These are phyloP conservation scores for Telfairia occidentalis DNA, from an alignment of 331 rosid genomes.

Conservation along the genomic window DNA sequence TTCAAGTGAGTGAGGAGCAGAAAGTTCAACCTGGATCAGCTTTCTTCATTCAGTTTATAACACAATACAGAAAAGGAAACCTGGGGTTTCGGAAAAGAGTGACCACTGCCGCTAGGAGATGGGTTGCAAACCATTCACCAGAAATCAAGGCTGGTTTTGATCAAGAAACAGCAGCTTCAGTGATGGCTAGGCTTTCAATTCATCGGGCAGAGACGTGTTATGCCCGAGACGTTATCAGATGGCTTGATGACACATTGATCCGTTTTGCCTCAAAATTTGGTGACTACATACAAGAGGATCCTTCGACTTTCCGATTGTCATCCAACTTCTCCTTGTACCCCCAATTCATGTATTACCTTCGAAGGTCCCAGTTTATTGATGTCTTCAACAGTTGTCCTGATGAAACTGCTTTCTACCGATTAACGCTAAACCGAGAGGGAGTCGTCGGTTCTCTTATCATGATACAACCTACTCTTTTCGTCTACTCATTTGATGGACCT, in stretches of 20 bases:
- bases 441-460: constrained; percentile 82
- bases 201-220: constrained; percentile 60
- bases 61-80: constrained; percentile 63
- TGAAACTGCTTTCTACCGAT: constrained; percentile 75
- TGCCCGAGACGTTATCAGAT: constrained; percentile 79
- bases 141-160: constrained; percentile 83
- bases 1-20: constrained; percentile 53
- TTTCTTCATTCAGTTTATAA: constrained; percentile 68
- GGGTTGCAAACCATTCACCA: constrained; percentile 64
- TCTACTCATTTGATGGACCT: constrained; percentile 85
- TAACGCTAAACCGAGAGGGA: constrained; percentile 80
- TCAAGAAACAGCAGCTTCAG: constrained; percentile 91
- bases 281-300: constrained; percentile 76
- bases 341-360: constrained; percentile 79
- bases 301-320: constrained; percentile 70
- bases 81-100: constrained; percentile 57
- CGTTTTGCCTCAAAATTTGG: constrained; percentile 75
- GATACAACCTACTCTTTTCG: constrained; percentile 89
- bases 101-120: constrained; percentile 86
- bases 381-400: constrained; percentile 73
- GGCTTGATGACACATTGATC: constrained; percentile 70
- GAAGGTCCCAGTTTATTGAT: constrained; percentile 89
- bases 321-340: constrained; percentile 87
- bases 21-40: constrained; percentile 74
- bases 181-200: constrained; percentile 81